These are phyloP conservation scores for Geum urbanum DNA, from an alignment of 306 rosid species.

Conservation along the genomic window DNA sequence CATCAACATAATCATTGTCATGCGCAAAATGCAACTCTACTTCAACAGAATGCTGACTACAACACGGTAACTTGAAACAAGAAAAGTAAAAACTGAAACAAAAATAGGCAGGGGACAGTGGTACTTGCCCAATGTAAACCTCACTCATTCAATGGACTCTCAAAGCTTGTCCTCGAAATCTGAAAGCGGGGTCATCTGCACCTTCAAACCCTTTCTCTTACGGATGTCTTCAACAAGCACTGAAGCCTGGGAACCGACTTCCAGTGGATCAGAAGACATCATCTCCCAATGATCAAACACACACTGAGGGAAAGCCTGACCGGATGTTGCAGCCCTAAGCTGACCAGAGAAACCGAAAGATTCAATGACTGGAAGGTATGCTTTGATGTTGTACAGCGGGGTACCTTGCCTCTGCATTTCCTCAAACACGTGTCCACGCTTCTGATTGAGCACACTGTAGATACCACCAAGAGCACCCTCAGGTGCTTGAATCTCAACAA, in stretches of 20 bases:
- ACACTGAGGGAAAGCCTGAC: constrained; percentile 92
- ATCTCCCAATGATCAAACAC: constrained; percentile 95
- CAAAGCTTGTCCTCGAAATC: constrained; percentile 42
- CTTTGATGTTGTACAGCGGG: constrained; percentile 76
- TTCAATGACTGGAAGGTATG: constrained; percentile 66
- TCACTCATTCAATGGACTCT: neutral
- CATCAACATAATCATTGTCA: neutral
- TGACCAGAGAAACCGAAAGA: constrained; percentile 71
- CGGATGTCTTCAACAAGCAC: constrained; percentile 59
- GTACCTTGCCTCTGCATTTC: constrained; percentile 79
- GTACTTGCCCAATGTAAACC: neutral
- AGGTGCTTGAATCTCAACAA: constrained; percentile 85
- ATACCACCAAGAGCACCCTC: constrained; percentile 81
- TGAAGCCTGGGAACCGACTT: constrained; percentile 63
- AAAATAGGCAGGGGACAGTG: constrained; percentile 7
- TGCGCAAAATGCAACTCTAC: neutral
- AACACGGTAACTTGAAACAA: constrained; percentile 2
- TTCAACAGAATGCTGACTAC: constrained; percentile 4
- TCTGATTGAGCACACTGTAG: constrained; percentile 78
- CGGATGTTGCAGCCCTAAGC: constrained; percentile 87
- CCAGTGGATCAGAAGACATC: constrained; percentile 85
- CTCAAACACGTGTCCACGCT: constrained; percentile 73
- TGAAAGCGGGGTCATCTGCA: constrained; percentile 34
- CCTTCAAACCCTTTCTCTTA: constrained; percentile 95
- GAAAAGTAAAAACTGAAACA: neutral